Evolutionary conservation across 345 rosid genomes (phyloP).

Genomic region (Rhodamnia argentea): DNA sequence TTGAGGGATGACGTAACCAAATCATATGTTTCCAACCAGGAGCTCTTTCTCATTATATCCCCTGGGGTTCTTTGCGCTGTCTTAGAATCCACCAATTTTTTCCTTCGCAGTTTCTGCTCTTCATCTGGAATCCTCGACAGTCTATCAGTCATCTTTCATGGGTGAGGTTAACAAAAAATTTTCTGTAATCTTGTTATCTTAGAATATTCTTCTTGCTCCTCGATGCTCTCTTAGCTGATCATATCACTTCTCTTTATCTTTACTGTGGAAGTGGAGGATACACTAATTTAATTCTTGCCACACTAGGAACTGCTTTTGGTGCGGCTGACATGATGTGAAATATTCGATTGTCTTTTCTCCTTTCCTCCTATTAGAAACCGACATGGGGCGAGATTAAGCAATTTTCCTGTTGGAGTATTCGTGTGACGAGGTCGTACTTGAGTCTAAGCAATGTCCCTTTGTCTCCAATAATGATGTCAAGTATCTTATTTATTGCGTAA

Average conservation of each 20-base stretch:
- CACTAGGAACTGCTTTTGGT: neutral
- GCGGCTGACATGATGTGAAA: neutral
- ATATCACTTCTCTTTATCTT: too few relatives aligned
- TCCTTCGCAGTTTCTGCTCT: neutral
- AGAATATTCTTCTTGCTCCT: neutral
- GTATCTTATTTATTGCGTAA: neutral
- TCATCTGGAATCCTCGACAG: neutral
- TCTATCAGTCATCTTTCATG: neutral
- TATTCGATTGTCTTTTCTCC: neutral
- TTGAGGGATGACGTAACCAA: too few relatives aligned
- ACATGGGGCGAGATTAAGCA: neutral
- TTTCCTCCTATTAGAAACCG: neutral
- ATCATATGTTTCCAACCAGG: neutral
- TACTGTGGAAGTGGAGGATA: too few relatives aligned
- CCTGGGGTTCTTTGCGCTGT: neutral
- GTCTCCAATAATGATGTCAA: neutral
- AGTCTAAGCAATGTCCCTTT: neutral
- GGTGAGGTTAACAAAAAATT: neutral
- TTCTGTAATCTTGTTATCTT: neutral
- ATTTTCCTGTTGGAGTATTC: slow-evolving; percentile 63
- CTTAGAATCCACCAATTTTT: neutral
- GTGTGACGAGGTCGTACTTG: slow-evolving; percentile 51
- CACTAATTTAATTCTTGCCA: neutral
- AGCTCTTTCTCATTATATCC: neutral
- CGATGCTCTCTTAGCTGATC: neutral